Base-by-base conservation (phyloP, 768 basidiomycete species). In the Peribolospora baueri region DNA sequence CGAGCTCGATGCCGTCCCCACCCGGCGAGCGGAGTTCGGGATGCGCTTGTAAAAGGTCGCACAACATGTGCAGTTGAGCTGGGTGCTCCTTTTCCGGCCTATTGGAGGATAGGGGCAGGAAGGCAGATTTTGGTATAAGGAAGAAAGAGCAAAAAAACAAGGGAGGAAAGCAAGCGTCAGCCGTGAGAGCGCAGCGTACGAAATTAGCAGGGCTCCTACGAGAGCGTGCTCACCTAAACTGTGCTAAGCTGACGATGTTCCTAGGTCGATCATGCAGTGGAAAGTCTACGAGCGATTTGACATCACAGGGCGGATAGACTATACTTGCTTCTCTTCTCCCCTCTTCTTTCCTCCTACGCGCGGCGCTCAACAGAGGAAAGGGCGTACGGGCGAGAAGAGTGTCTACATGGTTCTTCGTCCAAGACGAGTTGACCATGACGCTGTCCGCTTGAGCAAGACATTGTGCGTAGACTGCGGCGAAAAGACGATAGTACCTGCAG, bases 1-100 rank as follows among this genome's bases (percentile, higher is more conserved):
- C 75, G 3, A 97, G 72, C 52, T 72, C 72, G 14, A 83, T 74
- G 5, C 45, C 54, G n/a, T 57, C 45, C 7, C 46, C 39, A 7
- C 11, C 10, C 3, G 56, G 39, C 5, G 59, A 55, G 45, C 65
- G 64, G 63, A 80, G 76, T 56, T 81, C 73, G 0, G 87, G 82
- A 56, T 82, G 70, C 1, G 60, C 59, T 50, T 70, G 64, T 36
- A 85, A 67, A 7, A 93, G 70, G 42, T 69, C 66, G 13, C 73
- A 67, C 58, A 93, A 77, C 0, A 87, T 77, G 10, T 68, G 70
- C 8, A 97, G 67, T 65, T 97, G 93, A 4, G 76, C 74, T 1
- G 75, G 68, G 55, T 97, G 90, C 62, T 93, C 84, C 66, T 98
- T 98, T 69, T 98, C 93, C 2, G 93, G 93, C 42, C 84, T 85